Conservation (phyloP, 192 early-diverging fungal species). For the Chytriomyces sp. region DNA sequence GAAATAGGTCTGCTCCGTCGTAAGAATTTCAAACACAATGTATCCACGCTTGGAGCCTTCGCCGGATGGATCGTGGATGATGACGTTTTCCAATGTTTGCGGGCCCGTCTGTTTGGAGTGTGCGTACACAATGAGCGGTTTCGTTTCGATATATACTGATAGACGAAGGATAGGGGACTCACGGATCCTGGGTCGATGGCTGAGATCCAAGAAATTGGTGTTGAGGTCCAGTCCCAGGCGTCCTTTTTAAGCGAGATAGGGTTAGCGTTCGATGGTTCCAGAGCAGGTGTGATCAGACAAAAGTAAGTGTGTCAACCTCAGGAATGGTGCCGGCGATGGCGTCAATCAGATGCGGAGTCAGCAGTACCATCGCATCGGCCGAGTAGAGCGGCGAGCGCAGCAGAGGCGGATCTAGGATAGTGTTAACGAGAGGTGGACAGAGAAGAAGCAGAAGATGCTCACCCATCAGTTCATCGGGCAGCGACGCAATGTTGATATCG, state of each 20-base stretch:
- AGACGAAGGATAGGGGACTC: not conserved
- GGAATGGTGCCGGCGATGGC: slow-evolving; percentile 48
- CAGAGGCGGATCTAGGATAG: slow-evolving; percentile 31
- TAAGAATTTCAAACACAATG: slow-evolving; percentile 50
- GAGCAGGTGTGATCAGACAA: not conserved
- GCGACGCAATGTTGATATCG: not conserved
- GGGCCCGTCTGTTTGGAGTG: not conserved
- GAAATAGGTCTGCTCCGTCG: slow-evolving; percentile 55
- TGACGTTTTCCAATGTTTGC: not conserved
- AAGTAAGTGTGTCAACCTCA: slow-evolving; percentile 26
- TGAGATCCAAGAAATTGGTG: slow-evolving; percentile 21
- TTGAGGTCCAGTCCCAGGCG: slow-evolving; percentile 47
- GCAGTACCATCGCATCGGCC: slow-evolving; percentile 48
- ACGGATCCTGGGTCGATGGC: not conserved
- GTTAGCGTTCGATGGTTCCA: not conserved
- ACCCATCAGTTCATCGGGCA: slow-evolving; percentile 24
- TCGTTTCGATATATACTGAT: not conserved
- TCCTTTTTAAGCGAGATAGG: slow-evolving; percentile 33
- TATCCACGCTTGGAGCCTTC: slow-evolving; percentile 36
- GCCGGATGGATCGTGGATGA: slow-evolving; percentile 8
- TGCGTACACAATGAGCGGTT: not conserved
- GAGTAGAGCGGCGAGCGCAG: slow-evolving; percentile 52
- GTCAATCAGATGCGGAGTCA: slow-evolving; percentile 54
- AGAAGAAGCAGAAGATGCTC: not conserved
- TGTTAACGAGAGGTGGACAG: not conserved